Evolutionary conservation across 352 stramenopile species (phyloP).

Genomic region (Lagenidium giganteum): DNA sequence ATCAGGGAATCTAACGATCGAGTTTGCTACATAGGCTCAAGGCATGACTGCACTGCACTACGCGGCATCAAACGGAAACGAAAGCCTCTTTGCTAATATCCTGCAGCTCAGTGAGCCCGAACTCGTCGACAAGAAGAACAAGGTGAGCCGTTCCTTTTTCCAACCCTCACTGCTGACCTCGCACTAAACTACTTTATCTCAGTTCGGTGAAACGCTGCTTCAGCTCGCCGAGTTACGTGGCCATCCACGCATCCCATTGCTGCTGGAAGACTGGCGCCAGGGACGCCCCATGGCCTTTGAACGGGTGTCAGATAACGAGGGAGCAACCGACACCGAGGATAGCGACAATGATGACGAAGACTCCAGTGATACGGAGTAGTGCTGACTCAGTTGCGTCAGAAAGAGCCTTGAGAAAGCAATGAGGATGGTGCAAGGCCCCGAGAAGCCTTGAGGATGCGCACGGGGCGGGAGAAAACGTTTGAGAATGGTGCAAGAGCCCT

Average conservation of each 20-base stretch:
- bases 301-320: constrained; percentile 1
- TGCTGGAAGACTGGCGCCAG: constrained; percentile 16
- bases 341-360: constrained; percentile 11
- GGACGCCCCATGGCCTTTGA: constrained; percentile 11
- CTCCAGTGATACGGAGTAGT: too few species aligned
- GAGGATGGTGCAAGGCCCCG: too few species aligned
- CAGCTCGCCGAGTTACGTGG: constrained; percentile 41
- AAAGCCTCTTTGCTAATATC: constrained; percentile 64
- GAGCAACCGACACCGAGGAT: constrained; percentile 5
- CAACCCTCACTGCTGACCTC: background rate
- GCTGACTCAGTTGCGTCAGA: too few species aligned
- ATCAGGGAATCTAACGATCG: background rate
- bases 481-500: too few species aligned
- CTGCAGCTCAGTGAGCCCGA: constrained; percentile 52
- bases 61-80: constrained; percentile 37
- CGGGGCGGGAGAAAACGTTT: too few species aligned
- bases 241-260: constrained; percentile 3
- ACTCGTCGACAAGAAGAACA: constrained; percentile 53
- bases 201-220: constrained; percentile 55
- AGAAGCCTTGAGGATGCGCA: too few species aligned
- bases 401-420: too few species aligned
- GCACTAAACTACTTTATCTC: constrained; percentile 5
- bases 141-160: constrained; percentile 20
- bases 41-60: constrained; percentile 74
- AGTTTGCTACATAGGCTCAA: constrained; percentile 30